Base-by-base conservation (phyloP, 192 early-diverging fungal species). In the Kappamyces sp. region DNA sequence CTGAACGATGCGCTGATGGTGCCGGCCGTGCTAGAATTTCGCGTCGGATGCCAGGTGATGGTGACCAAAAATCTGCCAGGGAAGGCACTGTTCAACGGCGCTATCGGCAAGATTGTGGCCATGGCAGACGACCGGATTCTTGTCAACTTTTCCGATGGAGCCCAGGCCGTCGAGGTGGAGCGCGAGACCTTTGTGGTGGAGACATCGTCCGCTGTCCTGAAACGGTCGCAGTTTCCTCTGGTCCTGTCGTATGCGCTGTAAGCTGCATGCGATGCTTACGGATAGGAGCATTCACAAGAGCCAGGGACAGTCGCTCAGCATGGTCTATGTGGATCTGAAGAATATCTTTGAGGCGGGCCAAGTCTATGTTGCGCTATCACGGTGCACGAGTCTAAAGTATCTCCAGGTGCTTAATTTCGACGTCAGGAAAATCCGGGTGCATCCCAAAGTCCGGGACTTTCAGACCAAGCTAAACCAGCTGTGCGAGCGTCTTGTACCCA, bases 271-370 rank as follows among this genome's bases (percentile, higher is more conserved):
- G 32, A 23, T 10, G 33, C 39, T 58, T 64, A 37, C 58, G 7
- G 47, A 5, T 58, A 74, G 72, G 62, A 71, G 61, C 40, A 77
- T 80, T 36, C 78, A 80, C 62, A 80, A 80, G 42, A 65, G 64
- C 32, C 78, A 80, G 66, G 78, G 78, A 5, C 74, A 77, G 53
- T 75, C 74, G n/a, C 43, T 80, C 2, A 42, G 69, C 10, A 48
- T 49, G 2, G 64, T 77, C 13, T 52, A 58, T 6, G 75, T 77
- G 10, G 75, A 80, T 66, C 57, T 80, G 2, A 62, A 60, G 3
- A 61, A 61, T n/a, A 61, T 75, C 5, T 80, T 80, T 58, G 71
- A 77, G 50, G 69, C 60, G 13, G 74, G 78, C 1, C 78, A 80
- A 48, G 68, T 66, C 7, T 80, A 80, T 61, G 78, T 80, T 5